phyloP scores from a whole-genome alignment of 2,329 filamentous ascomycete species.

The Penicillium janthinellum region DNA sequence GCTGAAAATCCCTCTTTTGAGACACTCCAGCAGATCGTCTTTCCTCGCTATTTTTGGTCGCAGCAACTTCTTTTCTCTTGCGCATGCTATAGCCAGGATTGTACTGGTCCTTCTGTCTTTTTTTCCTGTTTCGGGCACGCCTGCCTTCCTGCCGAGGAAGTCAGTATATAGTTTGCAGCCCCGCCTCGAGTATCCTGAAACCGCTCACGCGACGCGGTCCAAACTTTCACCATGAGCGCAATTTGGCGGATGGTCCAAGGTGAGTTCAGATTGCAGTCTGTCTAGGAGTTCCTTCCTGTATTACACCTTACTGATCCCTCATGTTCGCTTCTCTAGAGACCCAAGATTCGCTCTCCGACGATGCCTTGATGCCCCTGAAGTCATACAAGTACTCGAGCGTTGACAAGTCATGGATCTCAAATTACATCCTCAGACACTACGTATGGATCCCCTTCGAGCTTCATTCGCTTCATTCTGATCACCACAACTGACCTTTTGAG shows the following conservation, averaged over 20 bases:
- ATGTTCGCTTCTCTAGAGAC: slow-evolving; percentile 30
- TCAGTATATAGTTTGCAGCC: slow-evolving; percentile 5
- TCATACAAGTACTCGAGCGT: slow-evolving; percentile 97
- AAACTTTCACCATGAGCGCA: slow-evolving; percentile 31
- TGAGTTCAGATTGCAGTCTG: slow-evolving; percentile 21
- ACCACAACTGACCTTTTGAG: slow-evolving; percentile 1
- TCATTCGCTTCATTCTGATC: not conserved
- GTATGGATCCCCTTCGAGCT: slow-evolving; percentile 58
- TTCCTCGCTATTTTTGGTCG: slow-evolving; percentile 10
- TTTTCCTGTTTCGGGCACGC: slow-evolving; percentile 1
- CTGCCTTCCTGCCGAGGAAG: slow-evolving; percentile 8
- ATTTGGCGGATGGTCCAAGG: slow-evolving; percentile 41
- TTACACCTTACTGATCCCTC: not conserved
- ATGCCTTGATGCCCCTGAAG: slow-evolving; percentile 86
- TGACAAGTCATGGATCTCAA: slow-evolving; percentile 90
- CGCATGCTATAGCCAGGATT: not conserved
- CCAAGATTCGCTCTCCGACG: slow-evolving; percentile 73
- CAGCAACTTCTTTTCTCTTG: slow-evolving; percentile 4
- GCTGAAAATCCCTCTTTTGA: slow-evolving; percentile 23
- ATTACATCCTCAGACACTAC: slow-evolving; percentile 93
- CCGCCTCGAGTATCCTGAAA: slow-evolving; percentile 9
- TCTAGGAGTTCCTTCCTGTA: not conserved
- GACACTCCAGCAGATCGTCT: slow-evolving; percentile 10
- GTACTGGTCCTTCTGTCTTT: not conserved
- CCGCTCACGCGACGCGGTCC: slow-evolving; percentile 19